Conservation (phyloP, 2,329 filamentous ascomycete genomes). For the Epichloe glyceriae region DNA sequence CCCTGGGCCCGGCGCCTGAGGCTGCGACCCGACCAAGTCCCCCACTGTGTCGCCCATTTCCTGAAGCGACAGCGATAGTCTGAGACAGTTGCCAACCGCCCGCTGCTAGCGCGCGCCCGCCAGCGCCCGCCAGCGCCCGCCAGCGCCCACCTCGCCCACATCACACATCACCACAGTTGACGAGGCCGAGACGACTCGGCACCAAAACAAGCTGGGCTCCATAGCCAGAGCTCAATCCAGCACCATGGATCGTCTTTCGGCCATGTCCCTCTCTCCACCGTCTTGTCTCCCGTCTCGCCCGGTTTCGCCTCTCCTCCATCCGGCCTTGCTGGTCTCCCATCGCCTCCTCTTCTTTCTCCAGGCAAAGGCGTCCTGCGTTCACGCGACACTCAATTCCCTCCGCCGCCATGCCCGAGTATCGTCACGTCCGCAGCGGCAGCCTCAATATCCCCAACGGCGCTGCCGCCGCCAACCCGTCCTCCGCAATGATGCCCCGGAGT, state of each 20-base stretch:
- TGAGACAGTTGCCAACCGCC: not conserved
- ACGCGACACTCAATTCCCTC: slow-evolving; percentile 7
- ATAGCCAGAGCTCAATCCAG: not conserved
- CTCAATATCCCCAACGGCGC: slow-evolving; percentile 33
- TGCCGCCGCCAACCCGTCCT: slow-evolving; percentile 11
- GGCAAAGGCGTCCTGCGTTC: slow-evolving; percentile 2
- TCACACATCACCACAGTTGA: not conserved
- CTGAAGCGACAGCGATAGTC: not conserved
- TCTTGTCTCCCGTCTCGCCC: slow-evolving; percentile 3
- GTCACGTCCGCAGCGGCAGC: slow-evolving; percentile 45
- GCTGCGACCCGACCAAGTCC: too few relatives aligned
- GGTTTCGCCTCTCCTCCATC: slow-evolving; percentile 5
- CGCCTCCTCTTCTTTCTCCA: slow-evolving; percentile 4
- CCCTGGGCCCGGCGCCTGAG: too few relatives aligned
- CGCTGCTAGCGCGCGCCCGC: not conserved
- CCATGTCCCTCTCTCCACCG: slow-evolving; percentile 7
- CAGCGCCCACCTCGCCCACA: not conserved
- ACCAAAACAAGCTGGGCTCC: not conserved
- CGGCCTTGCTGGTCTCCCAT: slow-evolving; percentile 3
- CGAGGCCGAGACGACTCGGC: too few relatives aligned
- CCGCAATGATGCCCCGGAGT: slow-evolving; percentile 35
- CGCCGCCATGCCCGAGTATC: slow-evolving; percentile 34
- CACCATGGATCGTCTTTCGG: slow-evolving; percentile 2
- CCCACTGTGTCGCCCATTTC: not conserved
- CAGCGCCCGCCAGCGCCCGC: not conserved